Conservation (phyloP, 139 green algal genomes). For the Desmodesmus armatus region DNA sequence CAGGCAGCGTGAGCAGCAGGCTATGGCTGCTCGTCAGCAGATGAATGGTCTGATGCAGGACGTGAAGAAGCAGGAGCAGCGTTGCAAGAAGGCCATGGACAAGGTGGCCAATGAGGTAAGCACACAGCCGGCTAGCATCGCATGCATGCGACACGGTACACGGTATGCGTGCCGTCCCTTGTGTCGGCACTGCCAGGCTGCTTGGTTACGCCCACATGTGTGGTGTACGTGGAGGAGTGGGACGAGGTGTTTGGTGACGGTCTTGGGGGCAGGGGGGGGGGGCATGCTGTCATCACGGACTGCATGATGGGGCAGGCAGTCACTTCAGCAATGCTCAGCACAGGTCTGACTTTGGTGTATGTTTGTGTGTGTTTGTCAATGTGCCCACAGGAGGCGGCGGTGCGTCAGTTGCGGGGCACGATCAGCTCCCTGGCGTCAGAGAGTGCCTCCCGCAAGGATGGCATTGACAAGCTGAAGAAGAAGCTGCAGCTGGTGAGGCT, state of each 20-base stretch:
- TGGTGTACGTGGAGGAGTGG: no score
- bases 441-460: slow-evolving; percentile 44
- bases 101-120: background rate
- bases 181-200: background rate
- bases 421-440: slow-evolving; percentile 40
- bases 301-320: no score
- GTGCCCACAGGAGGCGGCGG: background rate
- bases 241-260: no score
- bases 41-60: slow-evolving; percentile 1
- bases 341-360: background rate
- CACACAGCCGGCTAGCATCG: no score
- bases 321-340: no score
- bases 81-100: background rate
- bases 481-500: slow-evolving; percentile 49
- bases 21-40: background rate
- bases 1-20: slow-evolving; percentile 21
- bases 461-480: slow-evolving; percentile 49
- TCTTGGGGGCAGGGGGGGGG: no score
- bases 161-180: no score
- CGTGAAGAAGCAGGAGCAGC: background rate
- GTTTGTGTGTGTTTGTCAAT: background rate
- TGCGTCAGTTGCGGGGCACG: background rate
- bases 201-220: no score
- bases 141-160: no score
- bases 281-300: no score